Conservation (phyloP, 169 alveolate species). For the Eimeria tenella region DNA sequence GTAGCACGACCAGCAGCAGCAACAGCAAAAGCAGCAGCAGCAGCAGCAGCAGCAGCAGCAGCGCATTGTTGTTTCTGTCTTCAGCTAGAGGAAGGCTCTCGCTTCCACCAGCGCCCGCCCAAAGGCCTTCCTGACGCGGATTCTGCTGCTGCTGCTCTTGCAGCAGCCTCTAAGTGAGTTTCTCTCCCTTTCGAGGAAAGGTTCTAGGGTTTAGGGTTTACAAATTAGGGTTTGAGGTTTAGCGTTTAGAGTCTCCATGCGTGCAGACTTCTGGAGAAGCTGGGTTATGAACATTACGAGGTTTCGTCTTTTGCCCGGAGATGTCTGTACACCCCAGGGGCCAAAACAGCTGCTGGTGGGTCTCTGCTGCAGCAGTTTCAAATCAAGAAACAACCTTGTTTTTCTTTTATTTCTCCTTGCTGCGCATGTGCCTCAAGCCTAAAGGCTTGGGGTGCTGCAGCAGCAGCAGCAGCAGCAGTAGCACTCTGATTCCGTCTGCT, state of each 20-base stretch:
- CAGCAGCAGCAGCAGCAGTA: too few relatives aligned
- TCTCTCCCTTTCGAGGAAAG: neutral
- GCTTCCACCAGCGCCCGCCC: neutral
- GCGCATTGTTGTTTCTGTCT: neutral
- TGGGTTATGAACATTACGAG: neutral
- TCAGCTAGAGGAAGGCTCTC: neutral
- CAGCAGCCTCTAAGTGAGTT: neutral
- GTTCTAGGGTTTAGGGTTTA: neutral
- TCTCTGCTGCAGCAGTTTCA: neutral
- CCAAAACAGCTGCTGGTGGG: neutral
- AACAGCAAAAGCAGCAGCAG: neutral
- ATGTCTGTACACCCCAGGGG: constrained; percentile 15
- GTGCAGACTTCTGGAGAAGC: neutral
- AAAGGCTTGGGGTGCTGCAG: too few relatives aligned
- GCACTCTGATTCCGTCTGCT: too few relatives aligned
- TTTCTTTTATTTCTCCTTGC: too few relatives aligned
- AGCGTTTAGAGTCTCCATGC: neutral
- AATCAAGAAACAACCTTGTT: neutral
- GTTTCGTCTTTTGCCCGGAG: constrained; percentile 44
- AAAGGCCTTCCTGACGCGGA: neutral
- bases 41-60: neutral
- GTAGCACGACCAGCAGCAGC: constrained; percentile 5
- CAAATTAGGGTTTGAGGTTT: neutral
- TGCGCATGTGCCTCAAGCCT: too few relatives aligned
- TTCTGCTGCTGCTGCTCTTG: constrained; percentile 4